Conservation (phyloP, 129 eudicot genomes). For the Solidago caesia region DNA sequence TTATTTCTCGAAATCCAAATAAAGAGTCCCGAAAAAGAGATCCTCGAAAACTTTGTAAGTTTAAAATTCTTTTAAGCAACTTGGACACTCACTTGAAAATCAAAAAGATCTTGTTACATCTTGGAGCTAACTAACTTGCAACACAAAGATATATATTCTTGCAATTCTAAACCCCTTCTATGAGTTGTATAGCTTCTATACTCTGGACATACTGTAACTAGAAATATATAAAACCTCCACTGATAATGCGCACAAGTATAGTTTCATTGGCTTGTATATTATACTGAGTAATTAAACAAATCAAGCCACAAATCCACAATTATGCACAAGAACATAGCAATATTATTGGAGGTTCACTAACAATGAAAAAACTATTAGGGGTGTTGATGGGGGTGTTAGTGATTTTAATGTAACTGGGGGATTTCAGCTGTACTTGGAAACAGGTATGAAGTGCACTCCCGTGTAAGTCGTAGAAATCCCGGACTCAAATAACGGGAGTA, state of each 20-base stretch:
- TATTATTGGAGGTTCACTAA: not conserved
- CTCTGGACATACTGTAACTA: not conserved
- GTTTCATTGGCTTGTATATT: not conserved
- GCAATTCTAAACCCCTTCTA: not conserved
- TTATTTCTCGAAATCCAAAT: no score
- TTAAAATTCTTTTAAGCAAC: no score
- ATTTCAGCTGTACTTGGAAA: no score
- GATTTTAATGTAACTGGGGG: not conserved
- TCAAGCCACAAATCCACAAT: not conserved
- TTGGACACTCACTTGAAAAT: no score
- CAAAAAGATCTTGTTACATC: no score
- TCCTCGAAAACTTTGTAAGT: no score
- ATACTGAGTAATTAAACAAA: not conserved
- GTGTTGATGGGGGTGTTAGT: not conserved
- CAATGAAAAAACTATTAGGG: not conserved
- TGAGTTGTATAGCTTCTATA: not conserved
- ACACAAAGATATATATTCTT: not conserved
- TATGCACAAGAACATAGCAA: not conserved
- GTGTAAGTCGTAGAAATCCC: no score
- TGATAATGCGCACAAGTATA: not conserved
- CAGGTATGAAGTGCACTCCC: no score
- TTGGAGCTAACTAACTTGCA: not conserved
- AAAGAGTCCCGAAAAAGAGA: no score
- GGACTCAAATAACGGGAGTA: no score
- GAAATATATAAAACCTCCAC: no score